These are phyloP conservation scores for Phoenix roebelenii DNA, from an alignment of 176 grass and related monocot species.

Conservation along the genomic window DNA sequence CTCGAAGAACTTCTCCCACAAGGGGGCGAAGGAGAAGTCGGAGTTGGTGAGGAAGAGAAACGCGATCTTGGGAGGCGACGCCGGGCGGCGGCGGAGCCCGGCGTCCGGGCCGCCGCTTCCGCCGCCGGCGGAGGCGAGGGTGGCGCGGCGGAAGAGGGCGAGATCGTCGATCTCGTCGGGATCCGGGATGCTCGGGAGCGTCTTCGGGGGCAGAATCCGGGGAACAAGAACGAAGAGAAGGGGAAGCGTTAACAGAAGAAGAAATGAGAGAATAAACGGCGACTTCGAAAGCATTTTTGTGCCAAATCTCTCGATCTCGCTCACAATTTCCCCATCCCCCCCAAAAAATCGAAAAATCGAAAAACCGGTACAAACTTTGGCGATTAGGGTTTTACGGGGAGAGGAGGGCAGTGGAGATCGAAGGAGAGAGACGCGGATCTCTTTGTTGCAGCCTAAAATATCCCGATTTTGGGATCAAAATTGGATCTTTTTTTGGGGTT, in stretches of 20 bases:
- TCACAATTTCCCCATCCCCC: no score
- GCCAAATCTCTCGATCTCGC: no score
- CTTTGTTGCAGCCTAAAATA: no score
- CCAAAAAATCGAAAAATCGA: no score
- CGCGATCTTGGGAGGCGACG: conserved; percentile 53
- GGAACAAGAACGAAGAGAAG: conserved; percentile 59
- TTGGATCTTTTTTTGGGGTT: no score
- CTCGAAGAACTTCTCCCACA: conserved; percentile 80
- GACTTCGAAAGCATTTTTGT: conserved; percentile 8
- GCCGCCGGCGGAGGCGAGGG: conserved; percentile 38
- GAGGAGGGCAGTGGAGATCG: no score
- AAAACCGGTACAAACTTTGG: no score
- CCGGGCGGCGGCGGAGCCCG: conserved; percentile 13
- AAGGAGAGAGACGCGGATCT: no score
- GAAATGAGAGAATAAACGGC: conserved; percentile 58
- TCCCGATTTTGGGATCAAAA: no score
- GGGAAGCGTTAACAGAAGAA: conserved; percentile 60
- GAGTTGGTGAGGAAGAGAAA: conserved; percentile 89
- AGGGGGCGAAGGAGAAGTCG: conserved; percentile 67
- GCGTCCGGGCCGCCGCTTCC: conserved; percentile 4
- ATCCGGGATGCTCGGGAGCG: conserved; percentile 76
- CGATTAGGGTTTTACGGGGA: no score
- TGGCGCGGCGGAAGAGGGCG: conserved; percentile 91
- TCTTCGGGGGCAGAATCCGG: conserved; percentile 53
- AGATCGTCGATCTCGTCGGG: conserved; percentile 89